These are phyloP conservation scores for Epichloe brachyelytri DNA, from an alignment of 2,329 filamentous ascomycete genomes.

Conservation along the genomic window DNA sequence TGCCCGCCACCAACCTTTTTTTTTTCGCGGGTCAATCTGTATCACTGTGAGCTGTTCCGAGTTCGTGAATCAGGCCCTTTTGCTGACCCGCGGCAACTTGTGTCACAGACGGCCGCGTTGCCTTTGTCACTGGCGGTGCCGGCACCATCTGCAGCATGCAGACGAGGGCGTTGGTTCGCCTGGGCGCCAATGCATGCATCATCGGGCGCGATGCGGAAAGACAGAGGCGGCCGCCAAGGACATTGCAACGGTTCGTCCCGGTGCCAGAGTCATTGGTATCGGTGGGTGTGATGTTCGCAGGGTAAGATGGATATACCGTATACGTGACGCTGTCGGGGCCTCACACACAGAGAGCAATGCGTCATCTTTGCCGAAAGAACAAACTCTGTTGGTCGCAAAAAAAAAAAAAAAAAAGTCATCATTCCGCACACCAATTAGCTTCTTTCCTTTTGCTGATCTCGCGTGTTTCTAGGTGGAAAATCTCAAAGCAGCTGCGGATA, in stretches of 20 bases:
- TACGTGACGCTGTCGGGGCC: not conserved
- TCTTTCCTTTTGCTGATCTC: not conserved
- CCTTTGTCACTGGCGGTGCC: slow-evolving; percentile 90
- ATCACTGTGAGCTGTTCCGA: too few relatives aligned
- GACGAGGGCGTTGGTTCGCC: slow-evolving; percentile 77
- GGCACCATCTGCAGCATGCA: slow-evolving; percentile 91
- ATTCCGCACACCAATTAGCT: not conserved
- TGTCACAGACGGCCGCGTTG: slow-evolving; percentile 62
- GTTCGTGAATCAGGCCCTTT: not conserved
- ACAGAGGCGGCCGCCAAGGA: slow-evolving; percentile 70
- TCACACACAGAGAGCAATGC: too few relatives aligned
- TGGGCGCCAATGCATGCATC: slow-evolving; percentile 90
- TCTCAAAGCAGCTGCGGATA: slow-evolving; percentile 55
- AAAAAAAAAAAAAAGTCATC: too few relatives aligned
- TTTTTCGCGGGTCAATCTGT: too few relatives aligned
- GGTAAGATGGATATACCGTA: slow-evolving; percentile 24
- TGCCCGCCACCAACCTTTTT: not conserved
- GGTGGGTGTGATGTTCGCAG: slow-evolving; percentile 69
- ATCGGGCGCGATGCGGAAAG: slow-evolving; percentile 83
- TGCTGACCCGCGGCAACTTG: not conserved
- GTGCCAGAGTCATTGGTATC: slow-evolving; percentile 77
- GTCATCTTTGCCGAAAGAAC: too few relatives aligned
- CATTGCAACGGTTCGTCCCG: slow-evolving; percentile 64
- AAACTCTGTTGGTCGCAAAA: too few relatives aligned
- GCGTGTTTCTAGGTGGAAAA: slow-evolving; percentile 15